phyloP scores from a whole-genome alignment of 2,329 filamentous ascomycete genomes.

The Fusarium sp. region DNA sequence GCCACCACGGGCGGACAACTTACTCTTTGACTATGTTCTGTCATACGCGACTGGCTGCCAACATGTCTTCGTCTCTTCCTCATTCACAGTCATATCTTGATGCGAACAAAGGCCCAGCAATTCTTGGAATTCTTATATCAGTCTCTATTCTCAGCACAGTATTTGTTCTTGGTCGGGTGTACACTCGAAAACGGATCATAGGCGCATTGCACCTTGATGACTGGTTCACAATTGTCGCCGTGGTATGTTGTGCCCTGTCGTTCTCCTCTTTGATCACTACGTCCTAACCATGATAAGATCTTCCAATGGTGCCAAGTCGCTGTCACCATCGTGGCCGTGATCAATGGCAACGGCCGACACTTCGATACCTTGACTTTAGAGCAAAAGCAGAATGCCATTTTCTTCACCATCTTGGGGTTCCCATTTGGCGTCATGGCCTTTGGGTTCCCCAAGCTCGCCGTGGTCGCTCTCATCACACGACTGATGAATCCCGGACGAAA shows the following conservation, averaged over 20 bases:
- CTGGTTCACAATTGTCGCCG: conserved; percentile 26
- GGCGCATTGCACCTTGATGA: conserved; percentile 31
- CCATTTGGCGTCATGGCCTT: conserved; percentile 57
- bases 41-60: background rate
- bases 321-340: conserved; percentile 53
- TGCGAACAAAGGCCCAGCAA: conserved; percentile 32
- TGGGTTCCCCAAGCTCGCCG: conserved; percentile 58
- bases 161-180: conserved; percentile 27
- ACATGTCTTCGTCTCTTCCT: conserved; percentile 5
- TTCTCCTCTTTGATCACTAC: fast-evolving
- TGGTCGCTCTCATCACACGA: conserved; percentile 55
- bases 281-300: conserved; percentile 37
- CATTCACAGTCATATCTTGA: conserved; percentile 30
- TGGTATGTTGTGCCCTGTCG: conserved; percentile 17
- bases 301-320: conserved; percentile 53
- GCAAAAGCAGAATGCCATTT: conserved; percentile 50
- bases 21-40: background rate
- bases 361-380: conserved; percentile 48
- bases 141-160: conserved; percentile 29
- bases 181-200: conserved; percentile 32
- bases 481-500: conserved; percentile 54
- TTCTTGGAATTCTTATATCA: conserved; percentile 19
- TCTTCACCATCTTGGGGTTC: conserved; percentile 56
- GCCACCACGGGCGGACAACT: background rate
- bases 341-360: conserved; percentile 57